Conservation (phyloP, 495 filamentous ascomycete species). For the Neurospora hispaniola region DNA sequence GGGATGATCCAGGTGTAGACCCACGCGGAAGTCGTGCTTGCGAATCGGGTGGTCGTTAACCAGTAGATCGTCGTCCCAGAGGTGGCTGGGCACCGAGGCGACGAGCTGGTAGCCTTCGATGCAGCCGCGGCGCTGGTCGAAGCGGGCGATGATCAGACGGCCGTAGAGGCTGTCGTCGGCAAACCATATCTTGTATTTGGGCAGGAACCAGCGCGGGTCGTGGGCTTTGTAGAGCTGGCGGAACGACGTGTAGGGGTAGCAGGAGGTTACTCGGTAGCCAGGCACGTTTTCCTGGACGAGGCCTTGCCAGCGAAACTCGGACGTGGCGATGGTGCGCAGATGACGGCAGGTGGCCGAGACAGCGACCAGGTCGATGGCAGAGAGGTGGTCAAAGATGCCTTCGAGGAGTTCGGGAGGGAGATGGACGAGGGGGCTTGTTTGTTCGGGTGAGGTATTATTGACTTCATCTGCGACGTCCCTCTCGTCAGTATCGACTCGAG, state of each 20-base stretch:
- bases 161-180: slow-evolving; percentile 59
- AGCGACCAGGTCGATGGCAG: slow-evolving; percentile 43
- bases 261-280: slow-evolving; percentile 35
- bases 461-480: background rate
- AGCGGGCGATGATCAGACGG: slow-evolving; percentile 60
- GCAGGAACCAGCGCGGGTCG: slow-evolving; percentile 76
- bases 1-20: slow-evolving; percentile 62
- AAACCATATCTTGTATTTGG: slow-evolving; percentile 76
- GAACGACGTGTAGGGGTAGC: slow-evolving; percentile 50
- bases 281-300: slow-evolving; percentile 55
- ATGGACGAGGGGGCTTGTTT: slow-evolving; percentile 21
- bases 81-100: slow-evolving; percentile 34
- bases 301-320: slow-evolving; percentile 53
- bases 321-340: slow-evolving; percentile 39
- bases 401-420: slow-evolving; percentile 57
- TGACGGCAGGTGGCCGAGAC: slow-evolving; percentile 45
- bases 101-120: slow-evolving; percentile 77
- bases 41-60: slow-evolving; percentile 58
- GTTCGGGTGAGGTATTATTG: background rate
- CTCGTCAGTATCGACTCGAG: background rate
- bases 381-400: slow-evolving; percentile 49
- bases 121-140: slow-evolving; percentile 56
- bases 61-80: slow-evolving; percentile 8
- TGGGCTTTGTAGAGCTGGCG: slow-evolving; percentile 61
- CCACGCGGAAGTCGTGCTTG: slow-evolving; percentile 55